Percentiles rank a stretch among this genome's conserved stretches.
Evolutionary conservation across 2,329 filamentous ascomycete species (phyloP).

Genomic region (Fonsecaea pugnacius): DNA sequence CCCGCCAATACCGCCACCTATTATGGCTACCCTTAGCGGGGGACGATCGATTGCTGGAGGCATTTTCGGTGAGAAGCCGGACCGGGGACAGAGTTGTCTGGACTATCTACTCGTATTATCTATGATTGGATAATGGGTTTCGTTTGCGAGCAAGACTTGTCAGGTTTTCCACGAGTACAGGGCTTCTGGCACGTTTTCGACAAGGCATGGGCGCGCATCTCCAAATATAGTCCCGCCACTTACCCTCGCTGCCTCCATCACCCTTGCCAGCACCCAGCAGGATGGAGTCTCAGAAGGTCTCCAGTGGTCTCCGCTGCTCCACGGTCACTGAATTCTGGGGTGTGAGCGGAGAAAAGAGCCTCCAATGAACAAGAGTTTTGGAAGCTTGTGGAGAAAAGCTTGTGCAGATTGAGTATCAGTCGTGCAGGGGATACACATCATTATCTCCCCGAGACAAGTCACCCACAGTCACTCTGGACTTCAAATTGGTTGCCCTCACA

Average conservation of each 20-base stretch:
- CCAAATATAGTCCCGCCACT: slow-evolving; percentile 1
- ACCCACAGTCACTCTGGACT: background rate
- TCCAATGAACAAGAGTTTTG: slow-evolving; percentile 9
- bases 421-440: background rate
- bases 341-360: background rate
- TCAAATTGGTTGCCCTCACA: background rate
- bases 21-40: slow-evolving; percentile 43
- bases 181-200: background rate
- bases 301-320: background rate
- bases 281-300: background rate
- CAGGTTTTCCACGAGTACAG: background rate
- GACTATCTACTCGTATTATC: background rate
- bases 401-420: background rate
- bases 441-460: background rate
- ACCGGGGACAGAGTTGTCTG: background rate
- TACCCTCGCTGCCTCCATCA: background rate
- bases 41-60: slow-evolving; percentile 14
- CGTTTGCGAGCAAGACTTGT: background rate
- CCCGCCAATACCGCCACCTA: slow-evolving; percentile 49
- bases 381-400: slow-evolving; percentile 11
- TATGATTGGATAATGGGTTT: background rate
- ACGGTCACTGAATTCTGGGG: background rate
- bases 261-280: background rate
- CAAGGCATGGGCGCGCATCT: slow-evolving; percentile 6
- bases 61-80: slow-evolving; percentile 6